Evolutionary conservation across 441 rosid genomes (phyloP).

Genomic region (Aquilaria agallochum): DNA sequence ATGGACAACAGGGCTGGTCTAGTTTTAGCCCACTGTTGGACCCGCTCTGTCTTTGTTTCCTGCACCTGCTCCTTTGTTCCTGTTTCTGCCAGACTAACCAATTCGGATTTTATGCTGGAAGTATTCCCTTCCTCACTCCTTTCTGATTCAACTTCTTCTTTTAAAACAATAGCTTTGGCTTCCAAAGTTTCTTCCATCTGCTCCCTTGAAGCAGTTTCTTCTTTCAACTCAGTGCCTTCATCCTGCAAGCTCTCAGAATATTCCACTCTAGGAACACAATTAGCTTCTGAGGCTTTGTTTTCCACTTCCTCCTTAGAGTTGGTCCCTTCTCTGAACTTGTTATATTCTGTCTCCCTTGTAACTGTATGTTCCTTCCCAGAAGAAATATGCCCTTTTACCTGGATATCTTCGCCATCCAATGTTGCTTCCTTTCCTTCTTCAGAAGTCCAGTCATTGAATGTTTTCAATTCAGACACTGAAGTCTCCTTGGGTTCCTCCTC

Average conservation of each 20-base stretch:
- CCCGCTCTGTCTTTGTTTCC: constrained; percentile 26
- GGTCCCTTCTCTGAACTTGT: not conserved
- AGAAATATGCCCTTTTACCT: constrained; percentile 7
- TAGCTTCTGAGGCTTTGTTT: not conserved
- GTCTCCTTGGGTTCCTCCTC: not conserved
- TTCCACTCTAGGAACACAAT: not conserved
- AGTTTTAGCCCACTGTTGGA: constrained; percentile 43
- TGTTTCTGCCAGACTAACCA: constrained; percentile 27
- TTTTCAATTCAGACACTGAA: not conserved
- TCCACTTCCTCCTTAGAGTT: too few relatives aligned
- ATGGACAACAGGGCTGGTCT: constrained; percentile 41
- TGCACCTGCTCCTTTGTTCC: constrained; percentile 23
- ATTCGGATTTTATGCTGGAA: constrained; percentile 30
- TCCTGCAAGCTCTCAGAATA: too few relatives aligned
- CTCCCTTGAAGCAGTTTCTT: constrained; percentile 6
- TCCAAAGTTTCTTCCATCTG: constrained; percentile 23
- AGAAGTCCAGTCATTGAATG: not conserved
- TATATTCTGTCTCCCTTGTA: not conserved
- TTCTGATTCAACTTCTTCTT: constrained; percentile 25
- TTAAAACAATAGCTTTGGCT: constrained; percentile 22
- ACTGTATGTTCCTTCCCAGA: constrained; percentile 6
- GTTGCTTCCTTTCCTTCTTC: constrained; percentile 5
- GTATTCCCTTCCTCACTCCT: constrained; percentile 24
- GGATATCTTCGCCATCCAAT: not conserved
- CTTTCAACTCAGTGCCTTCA: constrained; percentile 8